phyloP scores from a whole-genome alignment of 139 green algal species.

The Trebouxia sp. region DNA sequence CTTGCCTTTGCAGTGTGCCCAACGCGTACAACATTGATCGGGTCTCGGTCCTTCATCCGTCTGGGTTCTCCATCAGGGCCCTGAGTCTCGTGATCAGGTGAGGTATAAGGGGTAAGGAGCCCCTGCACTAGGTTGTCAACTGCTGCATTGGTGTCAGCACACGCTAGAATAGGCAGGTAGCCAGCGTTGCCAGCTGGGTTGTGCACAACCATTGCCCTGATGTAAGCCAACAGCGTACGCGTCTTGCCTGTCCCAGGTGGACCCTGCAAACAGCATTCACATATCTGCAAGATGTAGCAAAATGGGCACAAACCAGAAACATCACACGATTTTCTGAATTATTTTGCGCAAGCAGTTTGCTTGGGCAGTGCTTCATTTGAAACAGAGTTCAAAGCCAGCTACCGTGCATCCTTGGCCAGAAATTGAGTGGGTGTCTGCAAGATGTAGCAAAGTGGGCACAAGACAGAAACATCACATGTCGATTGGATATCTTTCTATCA shows the following conservation, averaged over 20 bases:
- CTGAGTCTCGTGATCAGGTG: no score
- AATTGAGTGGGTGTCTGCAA: no score
- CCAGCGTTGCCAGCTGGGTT: not conserved
- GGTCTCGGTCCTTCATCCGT: no score
- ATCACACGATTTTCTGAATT: not conserved
- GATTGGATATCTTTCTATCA: not conserved
- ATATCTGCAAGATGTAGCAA: not conserved
- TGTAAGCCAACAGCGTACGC: constrained; percentile 70
- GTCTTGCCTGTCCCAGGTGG: constrained; percentile 89
- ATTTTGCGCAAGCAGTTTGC: not conserved
- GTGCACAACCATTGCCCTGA: constrained; percentile 54
- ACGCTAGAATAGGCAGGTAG: constrained; percentile 60
- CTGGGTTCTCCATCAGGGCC: no score
- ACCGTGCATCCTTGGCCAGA: no score
- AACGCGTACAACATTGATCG: constrained; percentile 75
- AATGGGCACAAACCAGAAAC: not conserved
- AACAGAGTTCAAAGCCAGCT: not conserved
- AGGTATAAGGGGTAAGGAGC: no score
- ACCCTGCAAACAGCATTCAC: constrained; percentile 49
- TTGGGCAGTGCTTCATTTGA: not conserved
- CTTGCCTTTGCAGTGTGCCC: constrained; percentile 53
- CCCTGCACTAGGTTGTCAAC: constrained; percentile 93
- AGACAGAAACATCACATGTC: not conserved
- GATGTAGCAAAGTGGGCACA: not conserved
- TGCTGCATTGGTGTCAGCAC: constrained; percentile 82